Evolutionary conservation across 495 filamentous ascomycete species (phyloP), one percentile per base, ranked within the genome.

Genomic region (Penicillium robsamsonii): DNA sequence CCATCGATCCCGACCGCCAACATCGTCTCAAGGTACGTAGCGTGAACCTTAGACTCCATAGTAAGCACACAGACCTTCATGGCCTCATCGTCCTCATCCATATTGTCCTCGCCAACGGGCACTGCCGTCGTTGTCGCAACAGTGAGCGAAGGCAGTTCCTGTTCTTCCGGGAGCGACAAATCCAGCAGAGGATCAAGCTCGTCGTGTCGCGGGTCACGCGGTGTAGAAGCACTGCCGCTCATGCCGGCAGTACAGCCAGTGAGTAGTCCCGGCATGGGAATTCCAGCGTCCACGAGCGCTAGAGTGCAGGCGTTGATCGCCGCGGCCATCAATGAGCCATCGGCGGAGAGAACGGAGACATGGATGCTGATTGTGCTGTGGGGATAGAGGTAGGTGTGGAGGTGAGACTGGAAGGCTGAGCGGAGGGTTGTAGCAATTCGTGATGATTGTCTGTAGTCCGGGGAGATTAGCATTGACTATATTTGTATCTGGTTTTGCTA

Each of bases 241-340:
- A 87, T 87, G 15, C 91, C 94, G 1, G 88, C 85, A 10, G 91
- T 96, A 70, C 90, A 95, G 11, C 91, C 91, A n/a, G 81, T 82
- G 0, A 97, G 79, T 63, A 96, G 92, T 63, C 94, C 91, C 3
- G 81, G 80, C 91, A 97, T 97, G 35, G 95, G 94, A 25, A 99
- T 84, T 29, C 94, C 94, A 3, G 95, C 95, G 66, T 97, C 94
- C 46, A 97, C 85, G 20, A 96, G 84, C 0, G 95, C 94, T 12
- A 99, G 82, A 0, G 93, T 97, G 0, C 89, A 86, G 10, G 94
- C 95, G 63, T 99, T 99, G 60, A 97, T 78, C 17, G 89, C 90
- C 0, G 91, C 84, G 1, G 95, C 91, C 27, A 99, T 86, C 0
- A 99, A 78, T 3, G 89, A 90, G 30, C 94, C 94, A 73, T 99